Evolutionary conservation across 371 early-diverging fungal genomes (phyloP), one percentile per base, ranked within the genome.

Genomic region (Chytridium lagenaria): DNA sequence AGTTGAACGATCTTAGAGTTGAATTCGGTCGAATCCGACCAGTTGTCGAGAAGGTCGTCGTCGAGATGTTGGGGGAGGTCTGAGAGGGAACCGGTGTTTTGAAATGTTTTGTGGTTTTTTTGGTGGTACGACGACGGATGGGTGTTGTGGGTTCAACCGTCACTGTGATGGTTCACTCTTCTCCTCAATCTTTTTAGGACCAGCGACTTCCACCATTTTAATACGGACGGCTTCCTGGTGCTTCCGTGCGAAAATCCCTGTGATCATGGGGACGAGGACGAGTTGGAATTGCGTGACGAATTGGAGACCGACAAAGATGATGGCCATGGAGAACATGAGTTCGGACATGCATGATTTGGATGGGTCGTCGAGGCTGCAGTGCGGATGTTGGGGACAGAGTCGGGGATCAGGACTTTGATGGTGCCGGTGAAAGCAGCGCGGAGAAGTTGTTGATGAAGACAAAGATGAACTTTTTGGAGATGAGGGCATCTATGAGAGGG

Each of bases 361-460:
- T 2, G 36, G 26, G 16, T 55, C 33, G 30, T n/a, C 50, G 52
- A 71, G 70, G 2, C 28, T 63, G 34, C 50, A 37, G 50, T 61
- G 61, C 67, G 5, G n/a, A n/a, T n/a, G 55, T 33, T 28, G 12
- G 34, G 49, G 44, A 73, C 37, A 16, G 33, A 23, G 33, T 19
- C 49, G n/a, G 68, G 67, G 50, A 79, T 38, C 50, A 74, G 73
- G 22, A 72, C 78, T 78, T 89, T 89, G 59, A 90, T 71, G 34
- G 85, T 77, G 22, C 84, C 84, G 50, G 86, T 80, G 70, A 87
- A 89, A 90, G 76, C 31, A 90, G 59, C 12, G 81, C 69, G 19
- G 85, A 77, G 75, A 87, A 90, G 68, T 81, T 84, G 81, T 87
- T 86, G 76, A 89, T 74, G 66, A 88, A 87, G 59, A 80, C 81